Evolutionary conservation across 2,329 filamentous ascomycete species (phyloP).

Genomic region (Aspergillus niger): DNA sequence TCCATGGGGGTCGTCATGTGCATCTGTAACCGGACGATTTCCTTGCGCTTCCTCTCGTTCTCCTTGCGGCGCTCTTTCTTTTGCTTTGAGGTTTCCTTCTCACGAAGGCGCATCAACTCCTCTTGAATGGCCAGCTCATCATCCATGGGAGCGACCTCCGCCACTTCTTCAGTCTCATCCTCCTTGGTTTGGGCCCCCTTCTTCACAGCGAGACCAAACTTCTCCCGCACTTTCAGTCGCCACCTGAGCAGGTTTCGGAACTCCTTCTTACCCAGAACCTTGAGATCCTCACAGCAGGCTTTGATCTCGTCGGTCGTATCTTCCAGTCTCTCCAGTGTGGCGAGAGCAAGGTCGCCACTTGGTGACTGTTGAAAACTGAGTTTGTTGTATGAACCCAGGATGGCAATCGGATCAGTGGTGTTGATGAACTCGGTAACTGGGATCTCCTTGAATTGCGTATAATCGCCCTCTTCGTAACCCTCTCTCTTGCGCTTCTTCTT

Average conservation of each 20-base stretch:
- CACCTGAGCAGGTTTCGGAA: slow-evolving; percentile 89
- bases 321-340: slow-evolving; percentile 79
- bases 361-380: slow-evolving; percentile 78
- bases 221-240: slow-evolving; percentile 84
- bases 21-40: slow-evolving; percentile 94
- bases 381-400: slow-evolving; percentile 82
- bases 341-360: slow-evolving; percentile 81
- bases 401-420: slow-evolving; percentile 86
- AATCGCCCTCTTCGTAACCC: slow-evolving; percentile 96
- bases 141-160: slow-evolving; percentile 85
- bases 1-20: slow-evolving; percentile 96
- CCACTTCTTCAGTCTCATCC: slow-evolving; percentile 69
- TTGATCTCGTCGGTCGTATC: slow-evolving; percentile 84
- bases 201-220: slow-evolving; percentile 83
- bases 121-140: slow-evolving; percentile 90
- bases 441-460: slow-evolving; percentile 85
- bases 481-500: slow-evolving; percentile 96
- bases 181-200: slow-evolving; percentile 57
- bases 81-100: slow-evolving; percentile 73
- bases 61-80: slow-evolving; percentile 83
- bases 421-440: slow-evolving; percentile 92
- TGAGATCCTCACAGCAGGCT: slow-evolving; percentile 77
- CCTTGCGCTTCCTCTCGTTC: slow-evolving; percentile 92
- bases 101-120: slow-evolving; percentile 78
- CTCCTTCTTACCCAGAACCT: slow-evolving; percentile 88